phyloP scores from a whole-genome alignment of 257 asterid genomes.

The Nicotiana tomentosiformis region DNA sequence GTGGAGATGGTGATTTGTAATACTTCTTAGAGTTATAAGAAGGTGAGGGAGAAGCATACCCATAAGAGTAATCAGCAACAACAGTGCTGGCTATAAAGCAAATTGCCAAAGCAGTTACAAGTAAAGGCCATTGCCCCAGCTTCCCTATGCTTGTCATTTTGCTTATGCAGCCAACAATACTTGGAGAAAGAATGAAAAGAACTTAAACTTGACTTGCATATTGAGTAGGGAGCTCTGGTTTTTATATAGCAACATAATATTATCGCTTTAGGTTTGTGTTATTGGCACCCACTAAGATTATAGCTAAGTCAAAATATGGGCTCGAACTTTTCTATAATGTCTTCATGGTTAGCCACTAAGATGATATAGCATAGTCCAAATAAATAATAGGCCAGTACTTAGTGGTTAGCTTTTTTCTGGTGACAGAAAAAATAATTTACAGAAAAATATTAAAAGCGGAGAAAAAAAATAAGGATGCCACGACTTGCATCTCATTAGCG shows the following conservation, averaged over 20 bases:
- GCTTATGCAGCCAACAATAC: too few species aligned
- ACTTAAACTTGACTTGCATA: not conserved
- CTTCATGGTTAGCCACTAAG: too few species aligned
- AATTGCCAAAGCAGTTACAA: not conserved
- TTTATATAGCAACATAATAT: not conserved
- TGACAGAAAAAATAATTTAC: too few species aligned
- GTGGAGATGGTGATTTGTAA: not conserved
- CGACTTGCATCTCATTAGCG: not conserved
- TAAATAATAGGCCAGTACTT: too few species aligned
- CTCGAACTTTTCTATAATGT: too few species aligned
- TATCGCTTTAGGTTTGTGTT: too few species aligned
- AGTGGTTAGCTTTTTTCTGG: too few species aligned
- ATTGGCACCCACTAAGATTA: too few species aligned
- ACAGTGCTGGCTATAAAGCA: not conserved
- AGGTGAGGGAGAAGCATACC: not conserved
- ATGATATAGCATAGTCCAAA: too few species aligned
- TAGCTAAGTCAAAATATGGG: too few species aligned
- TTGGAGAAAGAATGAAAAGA: not conserved
- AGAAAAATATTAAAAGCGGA: too few species aligned
- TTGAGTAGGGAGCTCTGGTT: not conserved
- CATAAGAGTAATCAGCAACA: not conserved
- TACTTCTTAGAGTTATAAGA: not conserved
- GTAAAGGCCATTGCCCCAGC: not conserved
- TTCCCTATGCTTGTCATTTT: not conserved
- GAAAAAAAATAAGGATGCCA: too few species aligned